Conservation (phyloP, 768 basidiomycete species). For the Leucosporidium creatinivorum region DNA sequence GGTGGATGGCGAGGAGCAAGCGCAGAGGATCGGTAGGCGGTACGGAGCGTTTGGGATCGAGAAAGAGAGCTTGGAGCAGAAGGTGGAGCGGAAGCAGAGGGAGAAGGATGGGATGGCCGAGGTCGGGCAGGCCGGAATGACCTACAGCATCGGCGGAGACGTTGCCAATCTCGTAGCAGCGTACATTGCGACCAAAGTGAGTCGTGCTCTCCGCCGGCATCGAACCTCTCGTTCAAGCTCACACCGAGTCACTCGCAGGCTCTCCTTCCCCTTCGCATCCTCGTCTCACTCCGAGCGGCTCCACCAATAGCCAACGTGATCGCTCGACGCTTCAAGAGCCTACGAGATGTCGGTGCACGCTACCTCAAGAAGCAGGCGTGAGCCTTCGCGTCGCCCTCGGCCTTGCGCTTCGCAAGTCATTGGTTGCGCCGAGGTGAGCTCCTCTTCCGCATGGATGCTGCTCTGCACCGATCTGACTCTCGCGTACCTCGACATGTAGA, state of each 20-base stretch:
- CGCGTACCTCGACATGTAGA: too few species aligned
- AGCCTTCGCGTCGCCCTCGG: too few species aligned
- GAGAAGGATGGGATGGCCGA: background rate
- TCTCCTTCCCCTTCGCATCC: conserved; percentile 23
- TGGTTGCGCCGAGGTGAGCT: too few species aligned
- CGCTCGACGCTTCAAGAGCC: background rate
- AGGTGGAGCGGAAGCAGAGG: background rate
- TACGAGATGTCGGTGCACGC: background rate
- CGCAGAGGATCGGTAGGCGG: conserved; percentile 21
- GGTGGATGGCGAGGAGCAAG: conserved; percentile 19
- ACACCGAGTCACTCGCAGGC: background rate
- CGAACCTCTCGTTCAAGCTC: background rate
- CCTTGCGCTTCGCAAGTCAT: too few species aligned
- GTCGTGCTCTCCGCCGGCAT: conserved; percentile 6
- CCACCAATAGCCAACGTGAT: conserved; percentile 17
- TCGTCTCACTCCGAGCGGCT: conserved; percentile 14
- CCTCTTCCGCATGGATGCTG: too few species aligned
- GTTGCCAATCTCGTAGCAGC: conserved; percentile 42
- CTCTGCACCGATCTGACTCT: too few species aligned
- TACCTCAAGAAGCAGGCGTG: conserved; percentile 3
- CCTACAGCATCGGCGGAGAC: conserved; percentile 31
- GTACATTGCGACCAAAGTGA: conserved; percentile 44
- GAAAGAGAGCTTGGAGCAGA: conserved; percentile 19
- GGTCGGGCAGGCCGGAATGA: background rate
- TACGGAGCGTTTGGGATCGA: conserved; percentile 26